phyloP scores from a whole-genome alignment of 495 filamentous ascomycete genomes.

The Penicillium verhagenii region DNA sequence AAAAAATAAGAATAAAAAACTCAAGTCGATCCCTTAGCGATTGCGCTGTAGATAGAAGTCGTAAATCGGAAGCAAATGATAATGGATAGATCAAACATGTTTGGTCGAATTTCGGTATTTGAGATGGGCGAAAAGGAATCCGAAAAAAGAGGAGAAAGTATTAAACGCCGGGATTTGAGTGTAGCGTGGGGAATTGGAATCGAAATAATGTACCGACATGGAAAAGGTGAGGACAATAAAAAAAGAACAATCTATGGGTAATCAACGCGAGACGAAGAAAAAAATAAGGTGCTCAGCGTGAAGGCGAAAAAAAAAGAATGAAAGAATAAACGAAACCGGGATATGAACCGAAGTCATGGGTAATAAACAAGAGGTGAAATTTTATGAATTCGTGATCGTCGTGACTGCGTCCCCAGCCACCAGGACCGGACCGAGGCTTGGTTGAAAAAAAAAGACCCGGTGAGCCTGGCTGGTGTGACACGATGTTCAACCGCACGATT shows the following conservation, averaged over 20 bases:
- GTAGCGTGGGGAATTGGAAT: slow-evolving; percentile 25
- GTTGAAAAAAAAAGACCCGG: slow-evolving; percentile 4
- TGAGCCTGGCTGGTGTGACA: slow-evolving; percentile 5
- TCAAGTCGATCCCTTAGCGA: background rate
- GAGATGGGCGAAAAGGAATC: slow-evolving; percentile 14
- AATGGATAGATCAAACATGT: slow-evolving; percentile 4
- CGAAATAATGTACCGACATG: slow-evolving; percentile 33
- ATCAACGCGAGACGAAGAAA: slow-evolving; percentile 30
- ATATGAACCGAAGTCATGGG: slow-evolving; percentile 33
- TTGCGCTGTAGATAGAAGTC: background rate
- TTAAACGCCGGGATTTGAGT: slow-evolving; percentile 26
- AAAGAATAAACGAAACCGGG: slow-evolving; percentile 24
- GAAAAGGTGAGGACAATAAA: slow-evolving; percentile 15
- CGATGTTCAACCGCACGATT: slow-evolving; percentile 4
- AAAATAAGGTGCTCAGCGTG: slow-evolving; percentile 30
- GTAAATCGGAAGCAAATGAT: slow-evolving; percentile 1
- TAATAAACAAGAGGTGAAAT: slow-evolving; percentile 36
- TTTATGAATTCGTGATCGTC: slow-evolving; percentile 47
- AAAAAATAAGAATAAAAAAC: background rate
- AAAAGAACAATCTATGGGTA: slow-evolving; percentile 36
- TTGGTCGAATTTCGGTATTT: slow-evolving; percentile 10
- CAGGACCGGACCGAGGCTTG: background rate
- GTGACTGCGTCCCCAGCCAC: slow-evolving; percentile 37
- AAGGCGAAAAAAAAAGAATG: slow-evolving; percentile 20
- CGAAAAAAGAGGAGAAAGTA: slow-evolving; percentile 10